Evolutionary conservation across 169 alveolate species (phyloP), one percentile per base, ranked within the genome.

Genomic region (Pseudocohnilembus persalinus): DNA sequence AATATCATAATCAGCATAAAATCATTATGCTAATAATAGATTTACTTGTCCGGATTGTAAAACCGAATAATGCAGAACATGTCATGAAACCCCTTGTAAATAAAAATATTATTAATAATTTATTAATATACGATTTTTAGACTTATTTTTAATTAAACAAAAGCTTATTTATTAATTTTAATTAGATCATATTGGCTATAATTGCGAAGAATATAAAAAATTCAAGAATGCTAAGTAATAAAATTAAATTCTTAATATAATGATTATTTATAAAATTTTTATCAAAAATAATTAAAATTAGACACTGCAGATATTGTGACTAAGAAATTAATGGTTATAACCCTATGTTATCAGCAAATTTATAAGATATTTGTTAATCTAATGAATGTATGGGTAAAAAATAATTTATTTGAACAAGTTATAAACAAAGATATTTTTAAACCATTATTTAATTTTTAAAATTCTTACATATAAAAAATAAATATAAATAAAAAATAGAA

Each of bases 301-400:
- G 89, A 81, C 84, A 85, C 65, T 96, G 98, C 87, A 76, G 97
- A 76, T 94, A 84, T 85, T 92, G 96, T 79, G 87, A 89, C 73
- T 76, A 82, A 35, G 84, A 83, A 73, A 90, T 96, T 28, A 84
- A 81, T 31, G 28, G 74, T 15, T 31, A 74, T 34, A 82, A 91
- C 76, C 82, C 82, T 1, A 80, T 89, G 20, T 16, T 63, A 31
- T 64, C 73, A 0, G 74, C 83, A 32, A 92, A 93, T 0, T 87
- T 89, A 74, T 82, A 83, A 68, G 96, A 92, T 81, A 93, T 94
- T 35, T 96, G 98, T 73, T 49, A 85, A 64, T 33, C 88, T 4
- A 74, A 68, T n/a, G 97, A 89, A 63, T 96, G 98, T 20, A 49
- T 49, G 68, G 20, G 68, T 49, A 49, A 49, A 49, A 11, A 49